phyloP scores from a whole-genome alignment of 495 filamentous ascomycete species.

The Aspergillus asperescens region DNA sequence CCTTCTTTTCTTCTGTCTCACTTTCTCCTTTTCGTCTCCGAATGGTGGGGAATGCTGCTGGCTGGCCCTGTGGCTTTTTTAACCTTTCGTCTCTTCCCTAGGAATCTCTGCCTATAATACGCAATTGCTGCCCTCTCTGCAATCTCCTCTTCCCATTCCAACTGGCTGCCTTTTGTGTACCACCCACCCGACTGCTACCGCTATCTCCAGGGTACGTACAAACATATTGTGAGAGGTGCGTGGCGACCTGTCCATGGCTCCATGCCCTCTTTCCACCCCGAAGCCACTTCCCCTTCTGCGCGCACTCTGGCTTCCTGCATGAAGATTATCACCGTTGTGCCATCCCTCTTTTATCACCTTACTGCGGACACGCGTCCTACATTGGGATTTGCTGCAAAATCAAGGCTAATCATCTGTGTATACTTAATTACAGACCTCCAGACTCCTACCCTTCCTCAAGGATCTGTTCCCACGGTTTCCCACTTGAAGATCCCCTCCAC shows the following conservation, averaged over 20 bases:
- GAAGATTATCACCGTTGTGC: slow-evolving; percentile 25
- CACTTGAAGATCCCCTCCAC: background rate
- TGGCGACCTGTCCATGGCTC: slow-evolving; percentile 5
- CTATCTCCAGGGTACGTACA: background rate
- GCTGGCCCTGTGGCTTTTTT: slow-evolving; percentile 19
- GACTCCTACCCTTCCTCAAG: slow-evolving; percentile 4
- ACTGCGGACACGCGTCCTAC: slow-evolving; percentile 35
- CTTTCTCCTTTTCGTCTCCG: slow-evolving; percentile 4
- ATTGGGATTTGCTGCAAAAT: slow-evolving; percentile 15
- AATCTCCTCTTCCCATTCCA: background rate
- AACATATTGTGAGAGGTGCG: slow-evolving; percentile 14
- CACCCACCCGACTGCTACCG: background rate
- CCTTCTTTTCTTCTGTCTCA: slow-evolving; percentile 17
- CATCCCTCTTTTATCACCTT: slow-evolving; percentile 18
- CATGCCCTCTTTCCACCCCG: background rate
- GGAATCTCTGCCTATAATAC: slow-evolving; percentile 13
- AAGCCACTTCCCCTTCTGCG: background rate
- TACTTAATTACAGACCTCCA: slow-evolving; percentile 8
- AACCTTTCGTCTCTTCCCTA: slow-evolving; percentile 11
- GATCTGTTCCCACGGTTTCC: slow-evolving; percentile 4
- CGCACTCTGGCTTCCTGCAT: slow-evolving; percentile 26
- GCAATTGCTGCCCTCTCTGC: slow-evolving; percentile 14
- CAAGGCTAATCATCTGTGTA: slow-evolving; percentile 15
- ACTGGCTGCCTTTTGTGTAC: slow-evolving; percentile 8
- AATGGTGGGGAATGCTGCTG: slow-evolving; percentile 19